Conservation (phyloP, 352 stramenopile species). For the Globisporangium ultimum region DNA sequence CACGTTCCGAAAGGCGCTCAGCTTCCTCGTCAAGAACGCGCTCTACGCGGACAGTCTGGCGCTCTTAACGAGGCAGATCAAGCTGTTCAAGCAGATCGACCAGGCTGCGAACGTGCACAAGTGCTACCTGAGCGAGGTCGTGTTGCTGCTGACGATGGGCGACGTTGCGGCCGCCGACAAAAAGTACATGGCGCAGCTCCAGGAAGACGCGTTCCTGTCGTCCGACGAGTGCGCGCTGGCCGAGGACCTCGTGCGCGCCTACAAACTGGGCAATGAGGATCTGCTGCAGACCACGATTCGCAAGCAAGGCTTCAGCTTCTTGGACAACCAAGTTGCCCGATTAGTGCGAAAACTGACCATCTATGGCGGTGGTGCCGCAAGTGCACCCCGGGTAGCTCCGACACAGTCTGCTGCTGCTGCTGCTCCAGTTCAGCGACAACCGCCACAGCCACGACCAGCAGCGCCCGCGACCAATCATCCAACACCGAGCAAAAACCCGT, state of each 20-base stretch:
- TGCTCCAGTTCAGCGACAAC: slow-evolving; percentile 5
- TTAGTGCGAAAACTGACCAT: slow-evolving; percentile 68
- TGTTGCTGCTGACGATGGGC: slow-evolving; percentile 49
- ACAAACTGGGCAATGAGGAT: slow-evolving; percentile 77
- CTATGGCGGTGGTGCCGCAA: slow-evolving; percentile 25
- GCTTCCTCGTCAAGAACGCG: slow-evolving; percentile 59
- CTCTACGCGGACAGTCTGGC: slow-evolving; percentile 41
- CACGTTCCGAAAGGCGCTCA: slow-evolving; percentile 73
- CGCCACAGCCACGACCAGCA: slow-evolving; percentile 7
- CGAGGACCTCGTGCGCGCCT: slow-evolving; percentile 74
- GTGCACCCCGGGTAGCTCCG: neutral
- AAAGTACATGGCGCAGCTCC: slow-evolving; percentile 69
- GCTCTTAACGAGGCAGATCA: slow-evolving; percentile 49
- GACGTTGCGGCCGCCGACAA: slow-evolving; percentile 76
- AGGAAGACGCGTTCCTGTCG: slow-evolving; percentile 70
- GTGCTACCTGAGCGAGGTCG: slow-evolving; percentile 62
- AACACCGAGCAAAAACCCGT: slow-evolving; percentile 1
- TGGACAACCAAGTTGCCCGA: slow-evolving; percentile 76
- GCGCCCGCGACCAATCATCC: neutral
- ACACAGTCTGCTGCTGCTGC: neutral
- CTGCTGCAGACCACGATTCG: slow-evolving; percentile 66
- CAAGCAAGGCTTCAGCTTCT: slow-evolving; percentile 70
- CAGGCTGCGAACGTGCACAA: slow-evolving; percentile 73
- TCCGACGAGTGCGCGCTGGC: slow-evolving; percentile 74
- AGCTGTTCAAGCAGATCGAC: slow-evolving; percentile 61